Evolutionary conservation across 139 green algal species (phyloP), one percentile per base, ranked within the genome.

Genomic region (Desmodesmus armatus): DNA sequence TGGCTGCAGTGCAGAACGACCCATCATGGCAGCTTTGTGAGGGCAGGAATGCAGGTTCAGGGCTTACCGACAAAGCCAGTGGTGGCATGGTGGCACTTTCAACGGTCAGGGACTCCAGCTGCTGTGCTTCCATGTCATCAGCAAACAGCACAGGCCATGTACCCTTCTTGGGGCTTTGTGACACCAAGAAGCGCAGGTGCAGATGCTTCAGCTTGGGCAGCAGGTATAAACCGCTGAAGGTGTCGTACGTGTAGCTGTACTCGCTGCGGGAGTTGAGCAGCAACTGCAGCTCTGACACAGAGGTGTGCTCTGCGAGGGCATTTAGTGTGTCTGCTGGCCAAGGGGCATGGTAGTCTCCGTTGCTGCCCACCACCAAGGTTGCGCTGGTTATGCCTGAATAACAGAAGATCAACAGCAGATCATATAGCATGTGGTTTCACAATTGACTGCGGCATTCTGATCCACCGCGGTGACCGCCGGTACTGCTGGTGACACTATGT

Each of bases 111-210:
- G 31, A 2, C 43, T 35, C 37, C 41, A 83, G 2, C 7, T 41
- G 58, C 37, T 40, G 39, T 35, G 74, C 19, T 15, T 72, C 27
- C 23, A 83, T 47, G n/a, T 51, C 74, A 40, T 83, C 77, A 44
- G 55, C 15, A 25, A 83, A 83, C 58, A 83, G 74, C 35, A 74
- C 40, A 1, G 77, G 77, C 58, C 58, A 83, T 29, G 66, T 39
- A 37, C 77, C 77, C 39, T 80, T 80, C 33, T 67, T 80, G 33
- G 73, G 73, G 7, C 31, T 80, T 40, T 41, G 31, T 3, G 73
- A 80, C 73, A 80, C 73, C 13, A 67, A 0, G 23, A 80, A 67
- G 3, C 47, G 23, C n/a, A 80, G 31, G 7, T 3, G 44, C 3
- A 80, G 31, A 7, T 37, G 25, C 76, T 71, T 35, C 55, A 82